A percentile compares a stretch with the other conserved stretches of the same genome.
These are phyloP conservation scores for Alternaria atra DNA, from an alignment of 2,329 filamentous ascomycete species.

Conservation along the genomic window DNA sequence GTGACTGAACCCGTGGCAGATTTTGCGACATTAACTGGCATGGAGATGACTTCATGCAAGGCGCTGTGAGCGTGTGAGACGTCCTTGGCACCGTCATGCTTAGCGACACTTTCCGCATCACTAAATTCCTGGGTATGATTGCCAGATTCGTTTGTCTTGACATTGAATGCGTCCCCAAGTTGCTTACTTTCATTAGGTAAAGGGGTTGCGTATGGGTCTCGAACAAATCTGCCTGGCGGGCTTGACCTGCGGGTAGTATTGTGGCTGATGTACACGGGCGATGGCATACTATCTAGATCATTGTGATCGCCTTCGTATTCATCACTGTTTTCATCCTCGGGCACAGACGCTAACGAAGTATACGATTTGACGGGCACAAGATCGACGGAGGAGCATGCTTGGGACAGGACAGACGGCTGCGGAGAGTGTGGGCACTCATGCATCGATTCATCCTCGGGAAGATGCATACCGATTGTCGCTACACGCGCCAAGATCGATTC, in stretches of 20 bases:
- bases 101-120: conserved; percentile 27
- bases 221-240: conserved; percentile 8
- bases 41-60: conserved; percentile 22
- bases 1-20: conserved; percentile 25
- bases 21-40: conserved; percentile 19
- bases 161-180: conserved; percentile 16
- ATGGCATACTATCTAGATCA: conserved; percentile 29
- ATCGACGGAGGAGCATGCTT: conserved; percentile 44
- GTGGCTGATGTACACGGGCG: conserved; percentile 28
- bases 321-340: conserved; percentile 30
- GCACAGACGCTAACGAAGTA: conserved; percentile 40
- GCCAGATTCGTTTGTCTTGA: conserved; percentile 3
- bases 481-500: conserved; percentile 42
- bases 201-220: conserved; percentile 26
- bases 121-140: conserved; percentile 14
- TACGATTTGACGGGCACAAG: conserved; percentile 38
- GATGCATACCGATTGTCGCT: conserved; percentile 32
- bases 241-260: conserved; percentile 9
- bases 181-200: conserved; percentile 24
- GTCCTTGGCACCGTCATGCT: conserved; percentile 28
- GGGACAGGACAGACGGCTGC: conserved; percentile 33
- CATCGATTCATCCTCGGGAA: conserved; percentile 38
- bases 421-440: conserved; percentile 32
- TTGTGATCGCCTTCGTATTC: conserved; percentile 28
- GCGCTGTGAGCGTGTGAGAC: conserved; percentile 11